Evolutionary conservation across 306 rosid genomes (phyloP).

Genomic region (Oemleria cerasiformis): DNA sequence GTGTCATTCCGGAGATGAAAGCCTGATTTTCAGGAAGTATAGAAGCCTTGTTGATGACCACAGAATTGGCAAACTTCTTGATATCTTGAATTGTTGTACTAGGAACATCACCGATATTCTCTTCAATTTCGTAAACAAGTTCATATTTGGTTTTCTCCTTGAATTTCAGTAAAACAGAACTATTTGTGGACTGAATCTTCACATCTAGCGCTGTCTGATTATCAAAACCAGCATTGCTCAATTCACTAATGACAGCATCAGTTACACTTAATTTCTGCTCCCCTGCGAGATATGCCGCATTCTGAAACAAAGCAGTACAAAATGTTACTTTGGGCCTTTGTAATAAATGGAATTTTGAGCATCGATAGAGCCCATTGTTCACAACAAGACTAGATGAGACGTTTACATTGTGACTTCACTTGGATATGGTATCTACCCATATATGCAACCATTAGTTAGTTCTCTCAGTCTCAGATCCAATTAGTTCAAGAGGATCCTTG

Average conservation of each 20-base stretch:
- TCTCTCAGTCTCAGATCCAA: background rate
- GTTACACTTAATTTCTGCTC: conserved; percentile 46
- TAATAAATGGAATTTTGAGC: background rate
- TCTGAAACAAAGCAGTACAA: conserved; percentile 39
- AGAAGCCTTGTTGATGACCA: conserved; percentile 59
- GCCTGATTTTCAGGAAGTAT: conserved; percentile 25
- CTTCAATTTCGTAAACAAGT: conserved; percentile 66
- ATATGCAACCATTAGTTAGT: background rate
- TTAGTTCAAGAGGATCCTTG: background rate
- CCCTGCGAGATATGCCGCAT: conserved; percentile 75
- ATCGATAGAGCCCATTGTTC: background rate
- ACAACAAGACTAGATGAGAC: conserved; percentile 6
- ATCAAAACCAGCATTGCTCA: conserved; percentile 67
- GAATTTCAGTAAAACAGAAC: conserved; percentile 64
- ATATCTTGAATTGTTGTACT: conserved; percentile 52
- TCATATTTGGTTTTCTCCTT: conserved; percentile 54
- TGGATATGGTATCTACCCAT: background rate
- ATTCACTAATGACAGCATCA: conserved; percentile 47
- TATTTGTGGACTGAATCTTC: conserved; percentile 71
- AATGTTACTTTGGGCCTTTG: background rate
- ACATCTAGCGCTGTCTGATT: conserved; percentile 48
- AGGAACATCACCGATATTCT: conserved; percentile 42
- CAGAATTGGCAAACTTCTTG: conserved; percentile 61
- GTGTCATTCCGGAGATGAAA: conserved; percentile 36
- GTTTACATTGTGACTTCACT: background rate